Percentiles rank a stretch among this genome's conserved stretches.
These are phyloP conservation scores for Aechmea fasciata DNA, from an alignment of 176 grass and related monocot species.

Conservation along the genomic window DNA sequence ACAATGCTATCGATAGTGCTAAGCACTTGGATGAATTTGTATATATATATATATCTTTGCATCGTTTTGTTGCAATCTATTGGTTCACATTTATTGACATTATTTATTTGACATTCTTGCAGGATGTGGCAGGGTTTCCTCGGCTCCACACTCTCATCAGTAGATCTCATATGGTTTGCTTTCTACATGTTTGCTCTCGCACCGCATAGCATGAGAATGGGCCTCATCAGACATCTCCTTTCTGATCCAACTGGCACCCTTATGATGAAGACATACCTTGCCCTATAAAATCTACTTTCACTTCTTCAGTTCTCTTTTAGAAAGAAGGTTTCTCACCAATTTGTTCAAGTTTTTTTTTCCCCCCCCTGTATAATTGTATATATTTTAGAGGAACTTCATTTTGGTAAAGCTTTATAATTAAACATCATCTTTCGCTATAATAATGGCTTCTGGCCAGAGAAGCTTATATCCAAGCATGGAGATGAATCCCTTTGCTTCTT, in stretches of 20 bases:
- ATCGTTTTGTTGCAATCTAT: background rate
- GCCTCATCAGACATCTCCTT: conserved; percentile 74
- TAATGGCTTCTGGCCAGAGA: background rate
- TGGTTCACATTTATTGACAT: background rate
- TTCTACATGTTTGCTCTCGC: conserved; percentile 94
- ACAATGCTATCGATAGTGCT: too few relatives aligned
- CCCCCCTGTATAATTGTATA: background rate
- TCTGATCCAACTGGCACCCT: conserved; percentile 58
- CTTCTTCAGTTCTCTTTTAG: background rate
- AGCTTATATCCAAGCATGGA: too few relatives aligned
- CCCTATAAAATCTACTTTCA: conserved; percentile 29
- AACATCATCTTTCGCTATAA: background rate
- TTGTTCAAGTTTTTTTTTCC: too few relatives aligned
- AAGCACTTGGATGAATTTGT: too few relatives aligned
- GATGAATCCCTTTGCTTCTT: too few relatives aligned
- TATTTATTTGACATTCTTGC: conserved; percentile 18
- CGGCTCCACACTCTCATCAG: conserved; percentile 74
- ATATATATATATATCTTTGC: background rate
- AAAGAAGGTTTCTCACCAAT: background rate
- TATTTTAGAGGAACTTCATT: conserved; percentile 2
- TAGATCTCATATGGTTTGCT: conserved; percentile 79
- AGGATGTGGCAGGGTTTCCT: conserved; percentile 99
- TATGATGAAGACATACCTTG: conserved; percentile 85
- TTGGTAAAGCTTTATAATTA: background rate
- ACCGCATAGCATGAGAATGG: conserved; percentile 80